Evolutionary conservation across 2,329 filamentous ascomycete genomes (phyloP), one percentile per base, ranked within the genome.

Genomic region (Hypoxylon rubiginosum): DNA sequence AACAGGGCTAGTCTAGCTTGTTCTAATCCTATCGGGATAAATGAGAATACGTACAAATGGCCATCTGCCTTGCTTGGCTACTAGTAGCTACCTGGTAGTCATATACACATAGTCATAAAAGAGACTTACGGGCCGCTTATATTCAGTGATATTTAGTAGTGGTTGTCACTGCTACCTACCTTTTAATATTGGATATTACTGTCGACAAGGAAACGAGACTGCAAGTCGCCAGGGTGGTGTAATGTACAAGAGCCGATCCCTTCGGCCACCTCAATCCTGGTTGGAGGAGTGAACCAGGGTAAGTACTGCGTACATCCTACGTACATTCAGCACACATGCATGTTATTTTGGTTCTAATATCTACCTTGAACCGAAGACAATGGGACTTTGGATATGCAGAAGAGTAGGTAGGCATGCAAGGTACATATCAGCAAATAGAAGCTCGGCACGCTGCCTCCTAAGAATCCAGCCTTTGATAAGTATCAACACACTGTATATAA

Each of bases 201-300:
- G 46, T 30, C 46, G 50, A 19, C 28, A 39, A 28, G 50, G 50
- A 26, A 36, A 36, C 49, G 30, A 52, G 46, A 49, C 36, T 17
- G 34, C 43, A 24, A 34, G 34, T 56, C 34, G 34, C 10, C 30
- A 36, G 53, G 45, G 39, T 43, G 32, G 52, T 26, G 43, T 46
- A 59, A 34, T 30, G 58, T 58, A 66, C 54, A 57, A 48, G 39
- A 66, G 51, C 34, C 43, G 61, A 63, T 65, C 58, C 51, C 39
- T 64, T 57, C 58, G 19, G 43, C 39, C 48, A 60, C 46, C 48
- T 45, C 17, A 43, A 65, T 55, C 41, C 50, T 61, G 34, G 61
- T 59, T 62, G 45, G 39, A 60, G 60, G 59, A 65, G 58, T 52
- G 59, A 68, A 57, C 66, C 56, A 55, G 72, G 69, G 57, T 70